These are phyloP conservation scores for Trichoderma polysporum DNA, from an alignment of 2,329 filamentous ascomycete species.

Conservation along the genomic window DNA sequence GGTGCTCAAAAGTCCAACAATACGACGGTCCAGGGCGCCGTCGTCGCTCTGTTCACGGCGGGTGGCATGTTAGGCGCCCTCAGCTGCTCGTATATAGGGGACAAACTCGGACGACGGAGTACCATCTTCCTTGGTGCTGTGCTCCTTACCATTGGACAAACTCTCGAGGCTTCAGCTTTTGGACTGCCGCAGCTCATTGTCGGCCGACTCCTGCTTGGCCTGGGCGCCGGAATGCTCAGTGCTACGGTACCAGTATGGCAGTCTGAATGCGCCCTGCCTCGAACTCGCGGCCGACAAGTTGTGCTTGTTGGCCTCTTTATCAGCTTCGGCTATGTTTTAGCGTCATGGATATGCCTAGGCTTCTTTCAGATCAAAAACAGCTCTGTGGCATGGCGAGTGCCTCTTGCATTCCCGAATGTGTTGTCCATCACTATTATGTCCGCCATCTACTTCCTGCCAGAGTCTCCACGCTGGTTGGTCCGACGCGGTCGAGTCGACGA, in stretches of 20 bases:
- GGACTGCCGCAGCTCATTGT: background rate
- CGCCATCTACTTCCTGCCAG: background rate
- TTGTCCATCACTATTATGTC: background rate
- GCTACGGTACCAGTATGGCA: background rate
- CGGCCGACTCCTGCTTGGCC: background rate
- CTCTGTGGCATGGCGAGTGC: background rate
- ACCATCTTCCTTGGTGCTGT: background rate
- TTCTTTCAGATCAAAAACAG: background rate
- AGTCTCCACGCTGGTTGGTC: background rate
- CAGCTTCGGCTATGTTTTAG: background rate
- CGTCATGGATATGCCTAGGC: background rate
- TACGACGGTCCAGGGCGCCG: background rate
- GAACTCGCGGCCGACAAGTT: background rate
- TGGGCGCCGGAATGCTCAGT: background rate
- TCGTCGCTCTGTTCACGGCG: background rate
- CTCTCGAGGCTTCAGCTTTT: background rate
- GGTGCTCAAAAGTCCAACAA: background rate
- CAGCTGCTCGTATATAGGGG: background rate
- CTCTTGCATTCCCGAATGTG: background rate
- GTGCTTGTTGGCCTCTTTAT: background rate
- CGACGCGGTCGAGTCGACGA: background rate
- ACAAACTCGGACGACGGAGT: background rate
- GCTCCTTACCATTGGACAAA: background rate
- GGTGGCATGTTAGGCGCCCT: background rate
- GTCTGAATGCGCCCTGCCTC: background rate